Percentiles rank a stretch among this genome's conserved stretches.
phyloP scores from a whole-genome alignment of 306 rosid genomes.

The Citrullus colocynthis region DNA sequence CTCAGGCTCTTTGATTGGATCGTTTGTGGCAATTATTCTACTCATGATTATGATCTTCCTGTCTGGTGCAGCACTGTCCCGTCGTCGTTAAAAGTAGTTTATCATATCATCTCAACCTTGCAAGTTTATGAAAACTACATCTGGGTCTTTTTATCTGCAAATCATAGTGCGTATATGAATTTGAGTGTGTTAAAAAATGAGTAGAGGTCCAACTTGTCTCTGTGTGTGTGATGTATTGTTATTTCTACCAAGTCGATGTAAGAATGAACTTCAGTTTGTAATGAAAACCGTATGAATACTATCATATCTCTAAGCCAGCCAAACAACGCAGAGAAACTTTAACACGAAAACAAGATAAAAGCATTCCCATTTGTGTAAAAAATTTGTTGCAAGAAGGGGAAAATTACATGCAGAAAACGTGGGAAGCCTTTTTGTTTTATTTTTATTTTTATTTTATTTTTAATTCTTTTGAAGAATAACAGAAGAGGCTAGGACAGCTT shows the following conservation, averaged over 20 bases:
- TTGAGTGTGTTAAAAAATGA: not conserved
- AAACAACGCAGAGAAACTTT: not conserved
- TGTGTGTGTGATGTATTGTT: not conserved
- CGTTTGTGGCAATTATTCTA: constrained; percentile 27
- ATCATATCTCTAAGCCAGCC: not conserved
- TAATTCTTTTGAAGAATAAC: not conserved
- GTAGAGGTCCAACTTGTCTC: not conserved
- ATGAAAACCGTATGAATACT: not conserved
- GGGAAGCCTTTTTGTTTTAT: no score
- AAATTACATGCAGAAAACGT: not conserved
- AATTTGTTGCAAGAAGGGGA: not conserved
- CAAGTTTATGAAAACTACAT: not conserved
- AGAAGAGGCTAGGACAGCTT: not conserved
- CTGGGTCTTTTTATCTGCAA: not conserved
- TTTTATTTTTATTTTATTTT: no score
- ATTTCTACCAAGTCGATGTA: not conserved
- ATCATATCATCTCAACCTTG: not conserved
- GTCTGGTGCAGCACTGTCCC: constrained; percentile 27
- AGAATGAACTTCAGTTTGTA: not conserved
- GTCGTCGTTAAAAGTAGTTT: constrained; percentile 14
- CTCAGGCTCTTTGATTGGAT: constrained; percentile 58
- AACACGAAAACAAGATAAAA: not conserved
- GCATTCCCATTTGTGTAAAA: not conserved
- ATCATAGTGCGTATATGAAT: not conserved
- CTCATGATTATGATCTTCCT: constrained; percentile 27